Conservation (phyloP, 805 yeast genomes). For the Candida incommunis region DNA sequence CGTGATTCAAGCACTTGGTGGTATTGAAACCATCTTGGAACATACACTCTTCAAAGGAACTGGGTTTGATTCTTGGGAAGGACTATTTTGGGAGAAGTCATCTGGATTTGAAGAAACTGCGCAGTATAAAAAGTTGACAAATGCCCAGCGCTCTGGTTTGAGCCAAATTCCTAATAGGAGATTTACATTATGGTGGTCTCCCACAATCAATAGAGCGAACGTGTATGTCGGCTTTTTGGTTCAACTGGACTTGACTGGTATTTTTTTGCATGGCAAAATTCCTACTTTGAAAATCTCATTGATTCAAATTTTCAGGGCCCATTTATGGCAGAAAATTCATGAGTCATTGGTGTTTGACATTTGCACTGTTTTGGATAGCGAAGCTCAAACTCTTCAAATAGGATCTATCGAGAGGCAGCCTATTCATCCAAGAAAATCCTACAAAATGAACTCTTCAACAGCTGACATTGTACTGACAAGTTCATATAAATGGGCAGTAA, state of each 20-base stretch:
- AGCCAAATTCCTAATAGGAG: constrained; percentile 96
- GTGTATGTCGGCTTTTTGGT: constrained; percentile 96
- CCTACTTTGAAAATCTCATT: constrained; percentile 93
- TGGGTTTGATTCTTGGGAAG: constrained; percentile 98
- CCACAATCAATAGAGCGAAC: constrained; percentile 94
- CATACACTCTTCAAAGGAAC: constrained; percentile 94
- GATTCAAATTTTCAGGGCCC: constrained; percentile 94
- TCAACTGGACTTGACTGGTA: constrained; percentile 91
- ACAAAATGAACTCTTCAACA: constrained; percentile 89
- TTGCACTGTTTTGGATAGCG: constrained; percentile 83
- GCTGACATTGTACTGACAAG: constrained; percentile 79
- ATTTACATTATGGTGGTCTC: constrained; percentile 99
- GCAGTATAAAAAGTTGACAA: constrained; percentile 87
- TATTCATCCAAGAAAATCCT: constrained; percentile 93
- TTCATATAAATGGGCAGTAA: constrained; percentile 65
- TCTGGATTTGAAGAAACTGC: constrained; percentile 94
- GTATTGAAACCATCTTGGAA: constrained; percentile 88
- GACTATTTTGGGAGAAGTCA: constrained; percentile 95
- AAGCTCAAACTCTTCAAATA: constrained; percentile 67
- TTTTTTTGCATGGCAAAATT: constrained; percentile 92
- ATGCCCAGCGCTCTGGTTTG: constrained; percentile 94
- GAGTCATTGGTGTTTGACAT: constrained; percentile 88
- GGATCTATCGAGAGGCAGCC: constrained; percentile 82
- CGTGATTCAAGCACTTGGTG: constrained; percentile 94
- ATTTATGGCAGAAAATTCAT: constrained; percentile 97